Base-by-base conservation (phyloP, 1,284 basidiomycete species). In the Coniophora puteana region DNA sequence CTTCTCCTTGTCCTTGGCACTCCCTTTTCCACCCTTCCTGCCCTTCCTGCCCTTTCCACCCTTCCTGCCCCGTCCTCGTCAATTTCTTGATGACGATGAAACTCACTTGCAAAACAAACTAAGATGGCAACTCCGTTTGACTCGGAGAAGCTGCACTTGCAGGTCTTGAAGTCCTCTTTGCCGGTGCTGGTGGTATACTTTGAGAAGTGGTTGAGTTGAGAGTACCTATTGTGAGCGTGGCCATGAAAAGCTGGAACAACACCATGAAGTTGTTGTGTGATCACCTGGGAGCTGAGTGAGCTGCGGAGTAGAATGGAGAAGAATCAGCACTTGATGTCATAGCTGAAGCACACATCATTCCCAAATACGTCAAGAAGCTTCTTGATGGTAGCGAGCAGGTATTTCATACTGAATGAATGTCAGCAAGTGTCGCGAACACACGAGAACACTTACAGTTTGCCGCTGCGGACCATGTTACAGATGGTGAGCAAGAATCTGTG, bases 231-330 rank as follows among this genome's bases (percentile, higher is more conserved):
- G n/a, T 35, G 33, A 11, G 33, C 18, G 8, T 35, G 33, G 17
- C 33, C 18, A 6, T 35, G 33, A 23, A 38, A 38, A 2, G 16
- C n/a, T 10, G 23, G 23, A 5, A 38, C 26, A 5, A 28, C 36
- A 4, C 36, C 36, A 8, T 25, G 16, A 2, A 28, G 41, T 31
- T 51, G 17, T 37, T 65, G 56, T 8, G 58, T 70, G 5, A 71
- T 73, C 49, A 72, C 78, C 46, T 62, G 8, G 6, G 16, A 14
- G 4, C 8, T 18, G 2, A 35, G 21, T 4, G 18, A 22, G 18
- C 17, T 20, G 10, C 21, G 14, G 10, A 22, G 3, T 2, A 35
- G 3, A 23, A 23, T 23, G 4, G 17, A 18, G 10, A 14, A n/a
- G 8, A 35, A 23, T 4, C 8, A 16, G n/a, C 33, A 35, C 4